phyloP scores from a whole-genome alignment of 2,329 filamentous ascomycete genomes.

The Elsinoe fawcettii region DNA sequence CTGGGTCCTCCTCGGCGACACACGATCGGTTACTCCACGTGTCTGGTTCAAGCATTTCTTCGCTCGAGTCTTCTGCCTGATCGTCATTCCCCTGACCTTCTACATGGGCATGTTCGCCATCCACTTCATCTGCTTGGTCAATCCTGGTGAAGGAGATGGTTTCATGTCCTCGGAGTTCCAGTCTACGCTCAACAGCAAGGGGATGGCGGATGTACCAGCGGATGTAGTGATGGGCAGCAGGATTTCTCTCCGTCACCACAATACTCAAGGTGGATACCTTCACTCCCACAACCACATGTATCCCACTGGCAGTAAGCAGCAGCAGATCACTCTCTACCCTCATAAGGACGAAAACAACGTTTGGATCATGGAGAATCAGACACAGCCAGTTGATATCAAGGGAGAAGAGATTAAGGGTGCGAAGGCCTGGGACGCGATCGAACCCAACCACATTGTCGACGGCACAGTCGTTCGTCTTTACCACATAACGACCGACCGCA shows the following conservation, averaged over 20 bases:
- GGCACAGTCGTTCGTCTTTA: conserved; percentile 76
- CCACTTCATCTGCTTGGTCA: conserved; percentile 86
- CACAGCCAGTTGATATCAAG: conserved; percentile 62
- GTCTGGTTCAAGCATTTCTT: conserved; percentile 91
- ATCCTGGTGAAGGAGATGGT: conserved; percentile 93
- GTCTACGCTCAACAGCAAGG: conserved; percentile 90
- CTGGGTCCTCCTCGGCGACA: conserved; percentile 89
- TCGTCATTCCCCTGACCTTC: conserved; percentile 79
- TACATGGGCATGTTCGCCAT: conserved; percentile 97
- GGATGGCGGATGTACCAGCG: conserved; percentile 88
- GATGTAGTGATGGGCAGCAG: conserved; percentile 86
- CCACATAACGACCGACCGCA: conserved; percentile 73
- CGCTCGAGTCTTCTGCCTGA: conserved; percentile 81
- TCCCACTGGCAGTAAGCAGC: conserved; percentile 92
- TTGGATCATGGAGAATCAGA: conserved; percentile 92
- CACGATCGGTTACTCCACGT: conserved; percentile 79
- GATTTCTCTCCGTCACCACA: conserved; percentile 81
- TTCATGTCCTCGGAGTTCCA: conserved; percentile 99
- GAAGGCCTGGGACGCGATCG: conserved; percentile 69
- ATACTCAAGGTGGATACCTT: conserved; percentile 95
- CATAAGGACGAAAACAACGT: conserved; percentile 99
- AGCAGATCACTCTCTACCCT: conserved; percentile 95
- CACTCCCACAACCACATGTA: conserved; percentile 98
- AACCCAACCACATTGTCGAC: conserved; percentile 65
- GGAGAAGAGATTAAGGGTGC: conserved; percentile 74